Evolutionary conservation across 1,284 basidiomycete species (phyloP), one percentile per base, ranked within the genome.

Genomic region (Blastosporella zonata): DNA sequence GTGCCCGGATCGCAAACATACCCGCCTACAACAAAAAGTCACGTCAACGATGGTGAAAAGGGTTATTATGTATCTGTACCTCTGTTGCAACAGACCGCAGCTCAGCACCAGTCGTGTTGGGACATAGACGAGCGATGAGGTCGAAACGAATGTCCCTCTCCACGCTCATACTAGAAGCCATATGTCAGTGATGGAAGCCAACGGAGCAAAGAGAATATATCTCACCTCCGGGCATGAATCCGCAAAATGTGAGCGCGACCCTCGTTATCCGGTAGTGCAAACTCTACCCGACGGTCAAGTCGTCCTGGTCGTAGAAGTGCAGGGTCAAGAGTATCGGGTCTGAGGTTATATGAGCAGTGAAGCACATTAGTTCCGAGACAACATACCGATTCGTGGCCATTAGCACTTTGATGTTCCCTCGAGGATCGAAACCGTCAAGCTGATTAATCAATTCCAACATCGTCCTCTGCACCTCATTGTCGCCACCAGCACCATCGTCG

Each of bases 401-500:
- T 47, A 99, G 78, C 33, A 99, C 96, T 71, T 99, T 99, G 74
- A 99, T 99, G 67, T 99, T 99, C 15, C 97, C 97, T 72, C 97
- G 75, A 1, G 96, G 90, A 67, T 99, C 97, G 71, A 99, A 99
- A 40, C 97, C 97, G 63, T 99, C 96, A 58, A 99, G 74, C 69
- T 99, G 97, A 68, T 98, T 99, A 67, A 99, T 99, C 60, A 99
- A 74, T 72, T 99, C 97, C 71, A 99, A 75, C 96, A 99, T 99
- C n/a, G 96, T 99, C 65, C 97, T 75, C 71, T 99, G 97, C 31
- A 99, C 97, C 65, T 99, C 97, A 63, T 99, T 99, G 63, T 99
- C 97, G 39, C 97, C 97, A 46, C 97, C 97, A 25, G 95, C 96
- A 47, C 97, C 97, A 66, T 99, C 97, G 65, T 99, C 97, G 65